Evolutionary conservation across 2,329 filamentous ascomycete species (phyloP).

Genomic region (Ophiocordyceps unilateralis): DNA sequence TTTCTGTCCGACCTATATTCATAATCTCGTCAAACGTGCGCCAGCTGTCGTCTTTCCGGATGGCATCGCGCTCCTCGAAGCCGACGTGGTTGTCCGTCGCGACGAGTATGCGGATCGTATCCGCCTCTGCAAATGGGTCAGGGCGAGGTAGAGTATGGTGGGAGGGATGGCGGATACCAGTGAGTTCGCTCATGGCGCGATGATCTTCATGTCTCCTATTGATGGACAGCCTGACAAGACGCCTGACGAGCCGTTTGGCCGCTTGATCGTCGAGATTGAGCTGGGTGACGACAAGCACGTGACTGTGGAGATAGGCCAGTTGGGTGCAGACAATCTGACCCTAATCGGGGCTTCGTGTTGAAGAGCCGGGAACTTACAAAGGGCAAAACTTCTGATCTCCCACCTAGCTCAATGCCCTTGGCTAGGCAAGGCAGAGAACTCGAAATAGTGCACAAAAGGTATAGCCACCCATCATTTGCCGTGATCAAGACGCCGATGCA

Average conservation of each 20-base stretch:
- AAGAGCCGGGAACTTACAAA: no score
- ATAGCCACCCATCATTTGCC: no score
- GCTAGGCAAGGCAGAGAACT: no score
- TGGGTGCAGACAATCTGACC: no score
- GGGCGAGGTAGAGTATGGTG: not conserved
- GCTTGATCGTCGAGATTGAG: no score
- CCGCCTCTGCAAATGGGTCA: slow-evolving; percentile 29
- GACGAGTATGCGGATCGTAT: slow-evolving; percentile 87
- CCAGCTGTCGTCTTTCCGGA: slow-evolving; percentile 96
- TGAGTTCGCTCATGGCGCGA: slow-evolving; percentile 12
- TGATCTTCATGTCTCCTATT: not conserved
- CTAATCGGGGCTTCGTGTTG: no score
- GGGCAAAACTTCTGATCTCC: no score
- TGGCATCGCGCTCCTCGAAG: slow-evolving; percentile 81
- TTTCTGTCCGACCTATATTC: slow-evolving; percentile 66
- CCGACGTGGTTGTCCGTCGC: slow-evolving; percentile 97
- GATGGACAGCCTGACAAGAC: not conserved
- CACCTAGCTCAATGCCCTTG: no score
- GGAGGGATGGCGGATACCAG: slow-evolving; percentile 6
- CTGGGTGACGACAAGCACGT: no score
- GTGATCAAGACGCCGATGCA: no score
- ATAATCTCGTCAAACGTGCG: slow-evolving; percentile 90
- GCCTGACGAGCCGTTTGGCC: not conserved
- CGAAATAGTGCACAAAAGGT: no score
- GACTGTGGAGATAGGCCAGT: no score